Conservation (phyloP, 257 asterid genomes). For the Fraxinus anomala region DNA sequence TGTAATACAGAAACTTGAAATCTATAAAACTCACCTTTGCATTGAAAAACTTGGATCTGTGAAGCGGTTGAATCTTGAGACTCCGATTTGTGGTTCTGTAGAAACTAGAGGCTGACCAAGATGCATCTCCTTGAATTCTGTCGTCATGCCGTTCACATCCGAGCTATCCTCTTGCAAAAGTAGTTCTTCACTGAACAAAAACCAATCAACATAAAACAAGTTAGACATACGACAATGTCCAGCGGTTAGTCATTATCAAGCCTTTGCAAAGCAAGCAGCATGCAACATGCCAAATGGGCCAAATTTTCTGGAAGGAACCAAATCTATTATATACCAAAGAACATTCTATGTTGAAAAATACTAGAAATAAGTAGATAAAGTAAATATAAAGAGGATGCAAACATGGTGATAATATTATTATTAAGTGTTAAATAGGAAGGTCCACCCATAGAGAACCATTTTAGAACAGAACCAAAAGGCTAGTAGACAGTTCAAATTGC, state of each 20-base stretch:
- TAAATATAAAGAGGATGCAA: neutral
- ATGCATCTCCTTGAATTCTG: slow-evolving; percentile 73
- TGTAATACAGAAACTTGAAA: neutral
- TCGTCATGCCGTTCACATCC: slow-evolving; percentile 59
- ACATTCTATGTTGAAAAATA: neutral
- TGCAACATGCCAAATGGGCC: neutral
- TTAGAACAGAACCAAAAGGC: neutral
- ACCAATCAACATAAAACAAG: slow-evolving; percentile 10
- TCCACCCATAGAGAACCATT: neutral
- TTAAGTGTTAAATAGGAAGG: neutral
- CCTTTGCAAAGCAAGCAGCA: neutral
- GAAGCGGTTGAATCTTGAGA: slow-evolving; percentile 51
- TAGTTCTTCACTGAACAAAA: slow-evolving; percentile 77
- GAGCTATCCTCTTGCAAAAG: slow-evolving; percentile 88
- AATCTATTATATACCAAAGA: neutral
- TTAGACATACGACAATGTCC: neutral
- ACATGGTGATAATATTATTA: neutral
- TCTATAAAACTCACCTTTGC: slow-evolving; percentile 56
- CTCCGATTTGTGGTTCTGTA: slow-evolving; percentile 52
- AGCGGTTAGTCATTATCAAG: neutral
- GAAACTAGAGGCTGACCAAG: slow-evolving; percentile 54
- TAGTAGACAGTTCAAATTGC: neutral
- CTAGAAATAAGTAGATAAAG: neutral
- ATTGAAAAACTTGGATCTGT: slow-evolving; percentile 47
- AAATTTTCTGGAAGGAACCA: too few relatives aligned